Percentiles rank a stretch among this genome's conserved stretches.
Evolutionary conservation across 352 stramenopile species (phyloP).

Genomic region (Phytopythium cucurbitacearum): DNA sequence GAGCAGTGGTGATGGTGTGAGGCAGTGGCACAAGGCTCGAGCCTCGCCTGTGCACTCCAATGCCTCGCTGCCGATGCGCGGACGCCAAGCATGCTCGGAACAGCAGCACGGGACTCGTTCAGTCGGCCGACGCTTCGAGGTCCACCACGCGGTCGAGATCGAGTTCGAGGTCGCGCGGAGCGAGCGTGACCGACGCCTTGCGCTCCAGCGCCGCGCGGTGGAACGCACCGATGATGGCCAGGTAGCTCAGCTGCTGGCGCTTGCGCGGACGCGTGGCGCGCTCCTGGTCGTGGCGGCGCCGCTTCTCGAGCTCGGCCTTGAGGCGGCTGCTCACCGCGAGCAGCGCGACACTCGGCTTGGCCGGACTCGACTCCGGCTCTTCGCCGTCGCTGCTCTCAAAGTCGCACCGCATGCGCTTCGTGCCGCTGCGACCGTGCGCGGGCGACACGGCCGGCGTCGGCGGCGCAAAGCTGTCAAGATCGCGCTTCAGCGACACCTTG

Average conservation of each 20-base stretch:
- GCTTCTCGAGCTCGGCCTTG: conserved; percentile 69
- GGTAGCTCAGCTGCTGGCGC: conserved; percentile 73
- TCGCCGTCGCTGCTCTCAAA: conserved; percentile 25
- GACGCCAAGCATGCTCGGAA: no score
- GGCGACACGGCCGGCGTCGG: conserved; percentile 70
- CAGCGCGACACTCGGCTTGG: conserved; percentile 43
- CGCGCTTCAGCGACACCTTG: conserved; percentile 71
- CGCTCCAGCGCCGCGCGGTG: conserved; percentile 72
- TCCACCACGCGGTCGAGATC: conserved; percentile 11
- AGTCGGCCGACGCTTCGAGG: no score
- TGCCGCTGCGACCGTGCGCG: conserved; percentile 26
- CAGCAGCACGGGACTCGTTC: no score
- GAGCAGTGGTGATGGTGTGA: no score
- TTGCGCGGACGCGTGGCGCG: conserved; percentile 39
- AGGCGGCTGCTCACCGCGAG: conserved; percentile 70
- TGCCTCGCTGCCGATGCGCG: no score
- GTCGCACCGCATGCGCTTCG: conserved; percentile 65
- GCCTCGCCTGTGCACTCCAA: no score
- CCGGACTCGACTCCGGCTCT: conserved; percentile 22
- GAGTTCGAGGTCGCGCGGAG: conserved; percentile 27
- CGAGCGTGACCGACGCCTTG: conserved; percentile 29
- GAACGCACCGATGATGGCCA: conserved; percentile 77
- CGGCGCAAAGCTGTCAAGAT: conserved; percentile 64
- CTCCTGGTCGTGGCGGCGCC: conserved; percentile 42
- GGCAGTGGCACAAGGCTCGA: no score